Evolutionary conservation across 331 rosid species (phyloP), one percentile per base, ranked within the genome.

Genomic region (Erythrophleum ivorense): DNA sequence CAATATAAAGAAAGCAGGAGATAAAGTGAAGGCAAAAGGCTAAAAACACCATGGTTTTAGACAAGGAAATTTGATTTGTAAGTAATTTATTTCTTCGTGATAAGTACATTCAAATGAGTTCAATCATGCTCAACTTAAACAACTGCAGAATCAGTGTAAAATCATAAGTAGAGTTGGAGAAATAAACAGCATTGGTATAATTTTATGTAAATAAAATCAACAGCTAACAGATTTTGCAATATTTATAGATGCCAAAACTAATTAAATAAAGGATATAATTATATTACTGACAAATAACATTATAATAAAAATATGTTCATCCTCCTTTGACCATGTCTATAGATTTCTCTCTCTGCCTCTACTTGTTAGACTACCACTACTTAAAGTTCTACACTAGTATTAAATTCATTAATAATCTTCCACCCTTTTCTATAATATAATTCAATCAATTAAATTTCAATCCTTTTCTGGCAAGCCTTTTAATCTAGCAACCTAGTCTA

Each of bases 1-100:
- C 80, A 75, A 84, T 69, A 41, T 40, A 79, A 45, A 63, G 54
- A 60, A 60, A 76, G 59, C 59, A 38, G 41, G 76, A 80, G 63
- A 75, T 60, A 54, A 50, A 13, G 40, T 29, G 41, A 7, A 58
- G 70, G 57, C 16, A 83, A 81, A 53, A 76, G 29, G 50, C 11
- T 16, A 34, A 24, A 68, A 68, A 21, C 29, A 79, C 24, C 24
- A 48, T 29, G 24, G 48, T 31, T 33, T 16, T 34, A 5, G 33
- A 53, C 18, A 16, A 16, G 19, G 33, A 71, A 43, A 64, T 64
- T 33, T 62, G 19, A 13, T 15, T 34, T 15, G 6, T 14, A 14
- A 0, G 21, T 43, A 43, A 43, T 43, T 43, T 43, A 5, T 43
- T 43, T 43, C 5, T 43, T 43, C 5, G 48, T 43, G 4, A 36